These are phyloP conservation scores for Pythium pyrilobum DNA, from an alignment of 352 stramenopile genomes.

Conservation along the genomic window DNA sequence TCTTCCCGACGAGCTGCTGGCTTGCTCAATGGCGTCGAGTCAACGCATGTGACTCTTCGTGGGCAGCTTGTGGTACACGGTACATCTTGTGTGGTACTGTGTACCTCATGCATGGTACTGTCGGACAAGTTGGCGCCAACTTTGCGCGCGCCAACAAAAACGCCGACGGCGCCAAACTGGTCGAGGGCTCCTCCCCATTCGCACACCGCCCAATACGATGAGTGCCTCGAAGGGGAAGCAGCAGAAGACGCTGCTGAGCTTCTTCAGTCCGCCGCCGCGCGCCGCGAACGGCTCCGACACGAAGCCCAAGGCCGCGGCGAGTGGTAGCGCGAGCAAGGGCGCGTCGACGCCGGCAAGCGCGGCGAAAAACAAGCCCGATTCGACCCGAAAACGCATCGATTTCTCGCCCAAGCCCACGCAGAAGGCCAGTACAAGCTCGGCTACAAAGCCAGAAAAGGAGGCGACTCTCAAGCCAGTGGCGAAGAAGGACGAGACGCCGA, in stretches of 20 bases:
- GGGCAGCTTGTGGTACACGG: not conserved
- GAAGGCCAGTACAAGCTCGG: not conserved
- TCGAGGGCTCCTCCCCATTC: not conserved
- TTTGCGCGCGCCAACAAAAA: conserved; percentile 2
- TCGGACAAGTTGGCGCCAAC: conserved; percentile 4
- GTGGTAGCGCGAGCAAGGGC: not conserved
- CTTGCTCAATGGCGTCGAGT: no score
- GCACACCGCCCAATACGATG: not conserved
- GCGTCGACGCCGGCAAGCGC: not conserved
- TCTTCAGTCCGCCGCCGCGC: conserved; percentile 69
- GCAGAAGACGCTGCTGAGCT: conserved; percentile 79
- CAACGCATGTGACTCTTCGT: not conserved
- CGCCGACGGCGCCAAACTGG: not conserved
- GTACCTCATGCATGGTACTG: conserved; percentile 14
- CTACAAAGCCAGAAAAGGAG: not conserved
- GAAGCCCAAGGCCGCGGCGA: conserved; percentile 7
- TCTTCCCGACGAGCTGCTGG: not conserved
- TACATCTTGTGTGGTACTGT: not conserved
- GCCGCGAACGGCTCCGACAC: conserved; percentile 4
- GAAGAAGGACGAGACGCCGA: not conserved
- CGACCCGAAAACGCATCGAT: conserved; percentile 58
- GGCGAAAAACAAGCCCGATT: conserved; percentile 10
- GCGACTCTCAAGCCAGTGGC: conserved; percentile 9
- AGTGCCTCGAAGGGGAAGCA: conserved; percentile 38
- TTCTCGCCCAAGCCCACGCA: conserved; percentile 52